Percentiles rank a stretch among this genome's conserved stretches.
Conservation (phyloP, 495 filamentous ascomycete genomes). For the Lentithecium fluviatile region DNA sequence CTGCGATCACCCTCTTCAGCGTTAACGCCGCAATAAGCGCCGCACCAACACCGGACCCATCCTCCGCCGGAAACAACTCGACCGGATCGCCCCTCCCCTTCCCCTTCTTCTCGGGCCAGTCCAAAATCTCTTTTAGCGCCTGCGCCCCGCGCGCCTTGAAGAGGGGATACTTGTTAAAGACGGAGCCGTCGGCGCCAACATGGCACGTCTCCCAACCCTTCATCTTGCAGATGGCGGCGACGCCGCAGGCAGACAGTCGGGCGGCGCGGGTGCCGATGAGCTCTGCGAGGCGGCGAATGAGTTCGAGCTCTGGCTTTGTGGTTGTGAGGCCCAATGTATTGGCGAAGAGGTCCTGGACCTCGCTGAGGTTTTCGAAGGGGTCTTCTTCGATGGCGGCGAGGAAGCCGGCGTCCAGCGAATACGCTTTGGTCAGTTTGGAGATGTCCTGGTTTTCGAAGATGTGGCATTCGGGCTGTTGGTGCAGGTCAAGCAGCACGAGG, state of each 20-base stretch:
- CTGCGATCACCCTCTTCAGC: constrained; percentile 75
- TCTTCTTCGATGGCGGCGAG: constrained; percentile 95
- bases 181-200: constrained; percentile 91
- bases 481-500: constrained; percentile 79
- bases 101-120: constrained; percentile 70
- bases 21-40: constrained; percentile 93
- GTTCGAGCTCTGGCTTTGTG: constrained; percentile 74
- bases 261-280: constrained; percentile 93
- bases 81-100: constrained; percentile 75
- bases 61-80: constrained; percentile 82
- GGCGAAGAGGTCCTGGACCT: constrained; percentile 78
- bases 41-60: constrained; percentile 94
- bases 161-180: constrained; percentile 98
- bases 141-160: constrained; percentile 88
- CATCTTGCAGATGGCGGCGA: constrained; percentile 94
- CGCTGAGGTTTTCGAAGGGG: constrained; percentile 87
- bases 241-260: constrained; percentile 87
- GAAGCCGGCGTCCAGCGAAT: constrained; percentile 88
- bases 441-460: constrained; percentile 86
- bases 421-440: constrained; percentile 72
- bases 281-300: constrained; percentile 83
- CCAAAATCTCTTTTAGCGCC: constrained; percentile 89
- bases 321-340: constrained; percentile 66
- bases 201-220: constrained; percentile 85
- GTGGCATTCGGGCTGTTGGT: constrained; percentile 70